These are phyloP conservation scores for Sclerotinia spermophila DNA, from an alignment of 2,329 filamentous ascomycete species.

Conservation along the genomic window DNA sequence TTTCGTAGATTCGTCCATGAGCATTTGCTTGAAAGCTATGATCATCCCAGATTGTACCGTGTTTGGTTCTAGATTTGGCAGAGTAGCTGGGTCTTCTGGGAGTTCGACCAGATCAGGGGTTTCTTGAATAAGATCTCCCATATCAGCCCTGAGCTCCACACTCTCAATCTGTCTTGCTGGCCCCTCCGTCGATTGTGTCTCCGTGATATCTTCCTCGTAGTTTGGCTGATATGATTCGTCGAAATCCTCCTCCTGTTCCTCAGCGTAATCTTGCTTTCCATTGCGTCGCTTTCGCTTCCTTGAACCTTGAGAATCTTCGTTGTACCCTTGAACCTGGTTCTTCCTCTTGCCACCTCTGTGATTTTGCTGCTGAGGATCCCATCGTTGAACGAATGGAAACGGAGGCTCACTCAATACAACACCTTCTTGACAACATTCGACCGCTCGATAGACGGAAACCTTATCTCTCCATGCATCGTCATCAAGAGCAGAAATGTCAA, in stretches of 20 bases:
- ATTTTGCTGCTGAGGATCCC: slow-evolving; percentile 72
- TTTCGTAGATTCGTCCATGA: slow-evolving; percentile 57
- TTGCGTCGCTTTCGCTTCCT: slow-evolving; percentile 51
- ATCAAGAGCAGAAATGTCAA: slow-evolving; percentile 43
- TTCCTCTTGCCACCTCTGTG: slow-evolving; percentile 49
- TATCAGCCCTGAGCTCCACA: slow-evolving; percentile 31
- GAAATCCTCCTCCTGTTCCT: slow-evolving; percentile 41
- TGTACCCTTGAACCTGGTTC: slow-evolving; percentile 42
- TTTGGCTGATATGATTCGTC: slow-evolving; percentile 35
- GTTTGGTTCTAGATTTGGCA: slow-evolving; percentile 49
- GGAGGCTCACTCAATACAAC: slow-evolving; percentile 71
- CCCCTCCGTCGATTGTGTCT: slow-evolving; percentile 29
- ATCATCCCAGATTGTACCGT: slow-evolving; percentile 57
- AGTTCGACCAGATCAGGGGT: slow-evolving; percentile 60
- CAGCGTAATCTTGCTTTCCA: slow-evolving; percentile 42
- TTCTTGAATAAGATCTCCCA: slow-evolving; percentile 29
- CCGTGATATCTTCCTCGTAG: slow-evolving; percentile 35
- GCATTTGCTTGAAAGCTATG: slow-evolving; percentile 64
- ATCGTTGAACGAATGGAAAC: slow-evolving; percentile 85
- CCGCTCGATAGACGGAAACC: slow-evolving; percentile 67
- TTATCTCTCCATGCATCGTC: slow-evolving; percentile 68
- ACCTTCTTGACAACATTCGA: slow-evolving; percentile 76
- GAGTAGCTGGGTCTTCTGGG: slow-evolving; percentile 52
- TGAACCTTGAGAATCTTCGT: slow-evolving; percentile 37
- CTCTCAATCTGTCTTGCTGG: slow-evolving; percentile 20